Evolutionary conservation across 2,329 filamentous ascomycete species (phyloP), one percentile per base, ranked within the genome.

Genomic region (Raffaelea ambrosiae): DNA sequence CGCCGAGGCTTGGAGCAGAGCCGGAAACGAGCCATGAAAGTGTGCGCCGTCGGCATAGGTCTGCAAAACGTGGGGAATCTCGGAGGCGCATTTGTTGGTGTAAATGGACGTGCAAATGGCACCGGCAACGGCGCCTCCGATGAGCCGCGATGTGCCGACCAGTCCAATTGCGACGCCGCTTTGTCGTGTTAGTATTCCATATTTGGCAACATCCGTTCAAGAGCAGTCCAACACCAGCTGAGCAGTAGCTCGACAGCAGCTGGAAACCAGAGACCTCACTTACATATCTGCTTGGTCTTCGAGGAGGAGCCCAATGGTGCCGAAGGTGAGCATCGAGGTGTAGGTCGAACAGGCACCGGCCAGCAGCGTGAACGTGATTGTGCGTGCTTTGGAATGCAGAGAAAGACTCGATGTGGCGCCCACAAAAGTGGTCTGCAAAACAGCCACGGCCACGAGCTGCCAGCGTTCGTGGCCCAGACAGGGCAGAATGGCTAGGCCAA

Each of bases 31-130:
- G 13, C 55, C 53, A 18, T 41, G 43, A 39, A 54, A 57, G 16
- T 52, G 52, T 10, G 53, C 48, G 3, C n/a, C 19, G 9, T 53
- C 42, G 11, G 57, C 53, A 3, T 55, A 54, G 10, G 42, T 33
- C 13, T 48, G 47, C 13, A 58, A 48, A 1, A 51, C 38, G 5
- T 41, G 43, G 1, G 57, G 54, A 2, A 55, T 56, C 5, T 48
- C 38, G 40, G 49, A 41, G n/a, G 22, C 46, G 48, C 62, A 64
- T n/a, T 58, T 51, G 44, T 55, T 60, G 8, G 55, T 61, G 40
- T 60, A 56, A 38, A 66, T 61, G 11, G 58, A 58, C 2, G 59
- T 63, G 55, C 62, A 66, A 46, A 66, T 65, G n/a, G 61, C 62
- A 2, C 58, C 63, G 13, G 63, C 63, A 5, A 66, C 56, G 10